Percentiles rank a stretch among this genome's conserved stretches.
phyloP scores from a whole-genome alignment of 176 grass and related monocot species.

The Calamus simplicifolius region DNA sequence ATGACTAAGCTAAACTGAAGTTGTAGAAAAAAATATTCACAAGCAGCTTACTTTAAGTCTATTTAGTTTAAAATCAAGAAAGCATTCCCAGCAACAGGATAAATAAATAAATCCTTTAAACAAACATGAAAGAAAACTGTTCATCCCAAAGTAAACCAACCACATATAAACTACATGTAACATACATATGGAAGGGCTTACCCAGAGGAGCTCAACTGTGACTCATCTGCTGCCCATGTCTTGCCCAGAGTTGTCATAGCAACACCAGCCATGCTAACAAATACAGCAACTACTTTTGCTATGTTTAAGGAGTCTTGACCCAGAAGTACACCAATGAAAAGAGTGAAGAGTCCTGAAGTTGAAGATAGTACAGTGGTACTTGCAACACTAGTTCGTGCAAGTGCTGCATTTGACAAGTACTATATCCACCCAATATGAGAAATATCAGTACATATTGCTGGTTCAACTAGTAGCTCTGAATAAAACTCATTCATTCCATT shows the following conservation, averaged over 20 bases:
- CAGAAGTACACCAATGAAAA: slow-evolving; percentile 81
- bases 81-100: no score
- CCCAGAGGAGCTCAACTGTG: slow-evolving; percentile 51
- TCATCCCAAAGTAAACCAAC: not conserved
- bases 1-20: not conserved
- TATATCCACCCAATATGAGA: slow-evolving; percentile 41
- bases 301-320: slow-evolving; percentile 85
- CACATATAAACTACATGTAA: not conserved
- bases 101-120: not conserved
- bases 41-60: not conserved
- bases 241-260: slow-evolving; percentile 93
- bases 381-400: slow-evolving; percentile 98
- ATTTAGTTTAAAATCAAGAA: no score
- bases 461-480: slow-evolving; percentile 3
- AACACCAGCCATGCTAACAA: slow-evolving; percentile 88
- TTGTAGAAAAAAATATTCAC: not conserved
- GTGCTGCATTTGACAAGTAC: slow-evolving; percentile 98
- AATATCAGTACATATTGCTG: slow-evolving; percentile 11
- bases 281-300: slow-evolving; percentile 82
- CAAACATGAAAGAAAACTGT: not conserved
- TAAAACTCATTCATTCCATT: no score
- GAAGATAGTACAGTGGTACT: slow-evolving; percentile 95
- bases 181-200: slow-evolving; percentile 24
- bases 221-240: slow-evolving; percentile 95
- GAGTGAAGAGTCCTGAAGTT: slow-evolving; percentile 91